These are phyloP conservation scores for Backusella australiensis DNA, from an alignment of 192 early-diverging fungal species.

Conservation along the genomic window DNA sequence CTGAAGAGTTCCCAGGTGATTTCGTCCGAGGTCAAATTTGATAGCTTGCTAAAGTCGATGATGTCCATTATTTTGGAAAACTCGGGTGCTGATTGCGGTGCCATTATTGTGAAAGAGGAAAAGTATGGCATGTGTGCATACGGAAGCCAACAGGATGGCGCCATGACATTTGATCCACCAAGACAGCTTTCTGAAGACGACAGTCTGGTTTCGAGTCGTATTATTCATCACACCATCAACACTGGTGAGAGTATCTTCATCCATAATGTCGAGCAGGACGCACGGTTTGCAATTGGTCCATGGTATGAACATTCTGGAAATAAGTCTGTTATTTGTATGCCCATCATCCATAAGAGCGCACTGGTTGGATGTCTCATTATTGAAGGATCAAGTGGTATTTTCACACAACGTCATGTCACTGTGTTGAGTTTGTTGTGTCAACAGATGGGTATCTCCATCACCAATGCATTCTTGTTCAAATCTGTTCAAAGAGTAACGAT, in stretches of 20 bases:
- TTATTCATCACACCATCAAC: slow-evolving; percentile 29
- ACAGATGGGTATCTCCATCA: slow-evolving; percentile 51
- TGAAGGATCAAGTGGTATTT: slow-evolving; percentile 39
- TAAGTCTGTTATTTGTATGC: slow-evolving; percentile 46
- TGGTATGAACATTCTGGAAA: slow-evolving; percentile 36
- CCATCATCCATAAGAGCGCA: slow-evolving; percentile 44
- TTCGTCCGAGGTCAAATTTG: slow-evolving; percentile 37
- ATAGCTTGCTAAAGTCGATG: slow-evolving; percentile 35
- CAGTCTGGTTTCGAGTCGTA: slow-evolving; percentile 28
- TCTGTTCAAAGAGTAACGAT: slow-evolving; percentile 41
- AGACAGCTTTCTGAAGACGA: slow-evolving; percentile 28
- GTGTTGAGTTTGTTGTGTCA: slow-evolving; percentile 49
- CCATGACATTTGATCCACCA: slow-evolving; percentile 34
- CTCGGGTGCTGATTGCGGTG: slow-evolving; percentile 34
- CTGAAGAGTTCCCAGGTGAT: slow-evolving; percentile 37
- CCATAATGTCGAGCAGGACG: slow-evolving; percentile 27
- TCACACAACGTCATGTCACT: slow-evolving; percentile 43
- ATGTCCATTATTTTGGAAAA: slow-evolving; percentile 38
- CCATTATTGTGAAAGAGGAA: slow-evolving; percentile 37
- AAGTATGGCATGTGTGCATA: slow-evolving; percentile 31
- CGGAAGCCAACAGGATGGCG: slow-evolving; percentile 28
- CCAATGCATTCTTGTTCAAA: slow-evolving; percentile 48
- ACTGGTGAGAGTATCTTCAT: slow-evolving; percentile 30
- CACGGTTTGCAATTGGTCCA: slow-evolving; percentile 29
- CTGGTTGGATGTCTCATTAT: slow-evolving; percentile 45